Evolutionary conservation across 2,329 filamentous ascomycete species (phyloP), one percentile per base, ranked within the genome.

Genomic region (Gremmenia infestans): DNA sequence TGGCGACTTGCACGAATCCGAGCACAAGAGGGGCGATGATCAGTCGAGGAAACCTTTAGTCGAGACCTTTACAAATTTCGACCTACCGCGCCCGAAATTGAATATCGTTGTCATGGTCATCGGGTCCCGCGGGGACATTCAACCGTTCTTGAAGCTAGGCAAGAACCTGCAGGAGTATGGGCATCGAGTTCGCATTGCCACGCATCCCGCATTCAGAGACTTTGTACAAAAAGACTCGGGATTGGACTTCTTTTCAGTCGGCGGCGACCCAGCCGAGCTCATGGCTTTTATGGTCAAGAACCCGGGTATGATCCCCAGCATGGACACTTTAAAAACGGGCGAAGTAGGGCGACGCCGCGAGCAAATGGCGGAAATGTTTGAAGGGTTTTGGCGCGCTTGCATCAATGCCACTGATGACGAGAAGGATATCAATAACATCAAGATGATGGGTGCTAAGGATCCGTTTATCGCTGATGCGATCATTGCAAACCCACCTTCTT

Each of bases 271-370:
- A 2, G 83, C 86, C 0, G 88, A 92, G 70, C 75, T 94, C 1
- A 93, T 93, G 89, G 86, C 87, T 0, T 93, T 91, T 70, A 93
- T 94, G 89, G 68, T 15, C 84, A 92, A 68, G 90, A 92, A 93
- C 65, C 88, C 83, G 0, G 88, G 88, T 4, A 77, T 93, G 70
- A 87, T 94, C 2, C 89, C 89, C 0, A 87, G 80, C 1, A 73
- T 92, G 23, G 82, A 89, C 59, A 87, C 86, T 0, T 81, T 93
- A 54, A 85, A 82, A 59, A 81, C 84, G 1, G 89, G 89, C 3
- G 89, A 93, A 62, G 85, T 93, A 56, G 82, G 84, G 0, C 76
- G 78, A 23, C 76, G 87, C 32, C 76, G 89, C 40, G 78, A 81
- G 4, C 80, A 82, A 48, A 92, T 93, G 86, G 87, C 81, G 2